Base-by-base conservation (phyloP, 345 rosid genomes). In the Aquilaria sinensis region DNA sequence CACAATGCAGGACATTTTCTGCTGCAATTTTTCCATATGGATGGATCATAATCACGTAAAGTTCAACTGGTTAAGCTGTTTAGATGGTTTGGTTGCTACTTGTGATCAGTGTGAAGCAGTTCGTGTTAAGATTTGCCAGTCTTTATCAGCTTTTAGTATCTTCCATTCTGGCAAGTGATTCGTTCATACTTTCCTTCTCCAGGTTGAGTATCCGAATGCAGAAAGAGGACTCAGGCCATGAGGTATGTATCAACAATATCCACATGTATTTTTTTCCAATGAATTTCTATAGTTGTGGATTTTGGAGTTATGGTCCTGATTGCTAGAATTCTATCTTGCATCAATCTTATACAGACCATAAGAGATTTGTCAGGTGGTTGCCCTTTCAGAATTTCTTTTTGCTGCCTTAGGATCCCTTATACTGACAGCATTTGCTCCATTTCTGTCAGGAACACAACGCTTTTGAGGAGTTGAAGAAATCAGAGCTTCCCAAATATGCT, bases 401-500 rank as follows among this genome's bases (percentile, higher is more conserved):
- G 57, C 43, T 32, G 31, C 31, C 32, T 67, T 49, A 30, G 50
- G 13, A 6, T 12, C 16, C 16, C 34, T 23, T 51, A 15, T 33
- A 12, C 56, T 69, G 56, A 58, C 14, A 5, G 23, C 51, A 31
- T 58, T 41, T 11, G 23, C 16, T 43, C 58, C 72, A 54, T 58
- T 10, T 58, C 52, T 46, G 67, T 32, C 61, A 82, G 84, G 82
- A 58, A 56, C 56, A 54, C 56, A 55, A 56, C 55, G 67, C 78
- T 62, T 70, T 70, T 56, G 51, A 47, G 9, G 80, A 80, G 56
- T 58, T 68, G 33, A 82, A 71, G 74, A 74, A 66, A 53, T 55
- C 66, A 4, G 79, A 79, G 77, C 66, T 77, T 65, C 90, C 88
- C 43, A 78, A 83, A 31, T 87, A 80, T 64, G 90, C 83, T 57